Percentiles rank a stretch among this genome's conserved stretches.
Conservation (phyloP, 208 protist genomes). For the Trichomonas vaginalis region DNA sequence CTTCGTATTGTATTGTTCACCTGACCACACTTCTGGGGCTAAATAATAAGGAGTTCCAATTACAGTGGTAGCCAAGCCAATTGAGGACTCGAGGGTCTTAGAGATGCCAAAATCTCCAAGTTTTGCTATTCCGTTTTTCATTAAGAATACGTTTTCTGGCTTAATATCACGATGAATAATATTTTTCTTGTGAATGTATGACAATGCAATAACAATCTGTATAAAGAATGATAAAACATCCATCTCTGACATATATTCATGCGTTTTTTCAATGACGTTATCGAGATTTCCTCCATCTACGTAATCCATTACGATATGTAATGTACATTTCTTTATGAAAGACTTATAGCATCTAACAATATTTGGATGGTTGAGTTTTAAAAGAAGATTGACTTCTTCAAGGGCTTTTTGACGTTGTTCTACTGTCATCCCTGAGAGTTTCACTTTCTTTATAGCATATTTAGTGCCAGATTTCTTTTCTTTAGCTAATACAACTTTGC, state of each 20-base stretch:
- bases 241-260: not conserved
- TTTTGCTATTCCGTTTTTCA: slow-evolving; percentile 26
- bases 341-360: not conserved
- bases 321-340: not conserved
- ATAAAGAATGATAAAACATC: not conserved
- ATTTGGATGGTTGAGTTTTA: not conserved
- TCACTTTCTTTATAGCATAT: not conserved
- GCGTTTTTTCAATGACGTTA: not conserved
- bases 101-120: slow-evolving; percentile 47
- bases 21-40: slow-evolving; percentile 30
- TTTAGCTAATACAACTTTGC: not conserved
- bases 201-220: not conserved
- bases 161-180: slow-evolving; percentile 28
- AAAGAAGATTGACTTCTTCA: not conserved
- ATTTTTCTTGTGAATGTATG: not conserved
- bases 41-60: slow-evolving; percentile 47
- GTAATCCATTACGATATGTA: slow-evolving; percentile 30
- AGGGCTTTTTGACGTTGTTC: not conserved
- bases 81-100: slow-evolving; percentile 20
- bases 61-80: slow-evolving; percentile 23
- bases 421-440: not conserved
- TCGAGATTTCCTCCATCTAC: slow-evolving; percentile 22
- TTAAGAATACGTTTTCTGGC: slow-evolving; percentile 43
- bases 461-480: not conserved
- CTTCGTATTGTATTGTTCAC: slow-evolving; percentile 32